A percentile compares a stretch with the other conserved stretches of the same genome.
These are phyloP conservation scores for Cotoneaster glaucophyllus DNA, from an alignment of 306 rosid genomes.

Conservation along the genomic window DNA sequence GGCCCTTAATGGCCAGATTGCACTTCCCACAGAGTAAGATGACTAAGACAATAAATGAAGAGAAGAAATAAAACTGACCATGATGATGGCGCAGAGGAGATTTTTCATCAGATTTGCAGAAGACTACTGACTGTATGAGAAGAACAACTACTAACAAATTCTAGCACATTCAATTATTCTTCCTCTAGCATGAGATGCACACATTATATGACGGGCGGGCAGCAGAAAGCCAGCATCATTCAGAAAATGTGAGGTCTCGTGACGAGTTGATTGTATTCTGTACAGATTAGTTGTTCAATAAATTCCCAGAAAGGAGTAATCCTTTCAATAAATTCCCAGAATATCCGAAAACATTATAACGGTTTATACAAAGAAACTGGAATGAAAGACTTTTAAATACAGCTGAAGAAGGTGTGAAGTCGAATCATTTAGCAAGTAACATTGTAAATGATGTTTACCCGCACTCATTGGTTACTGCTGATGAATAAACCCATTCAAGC, in stretches of 20 bases:
- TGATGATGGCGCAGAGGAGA: neutral
- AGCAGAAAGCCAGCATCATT: conserved; percentile 12
- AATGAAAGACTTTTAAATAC: neutral
- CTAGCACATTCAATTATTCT: conserved; percentile 29
- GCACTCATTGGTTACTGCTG: neutral
- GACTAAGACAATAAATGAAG: conserved; percentile 31
- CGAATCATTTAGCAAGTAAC: neutral
- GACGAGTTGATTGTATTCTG: conserved; percentile 15
- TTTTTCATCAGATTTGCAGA: conserved; percentile 22
- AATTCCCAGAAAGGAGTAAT: conserved; percentile 28
- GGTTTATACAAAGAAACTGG: no score
- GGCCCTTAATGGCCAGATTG: conserved; percentile 67
- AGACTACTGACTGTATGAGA: conserved; percentile 19
- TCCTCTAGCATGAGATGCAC: conserved; percentile 24
- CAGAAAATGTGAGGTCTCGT: conserved; percentile 18
- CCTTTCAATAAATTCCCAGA: no score
- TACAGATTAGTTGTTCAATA: conserved; percentile 15
- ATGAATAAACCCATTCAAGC: neutral
- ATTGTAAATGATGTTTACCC: neutral
- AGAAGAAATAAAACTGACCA: neutral
- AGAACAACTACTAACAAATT: conserved; percentile 30
- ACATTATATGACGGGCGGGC: conserved; percentile 24
- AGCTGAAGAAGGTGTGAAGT: neutral
- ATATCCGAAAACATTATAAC: no score
- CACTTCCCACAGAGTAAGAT: conserved; percentile 64